These are phyloP conservation scores for Gautieria morchelliformis DNA, from an alignment of 768 basidiomycete species.

Conservation along the genomic window DNA sequence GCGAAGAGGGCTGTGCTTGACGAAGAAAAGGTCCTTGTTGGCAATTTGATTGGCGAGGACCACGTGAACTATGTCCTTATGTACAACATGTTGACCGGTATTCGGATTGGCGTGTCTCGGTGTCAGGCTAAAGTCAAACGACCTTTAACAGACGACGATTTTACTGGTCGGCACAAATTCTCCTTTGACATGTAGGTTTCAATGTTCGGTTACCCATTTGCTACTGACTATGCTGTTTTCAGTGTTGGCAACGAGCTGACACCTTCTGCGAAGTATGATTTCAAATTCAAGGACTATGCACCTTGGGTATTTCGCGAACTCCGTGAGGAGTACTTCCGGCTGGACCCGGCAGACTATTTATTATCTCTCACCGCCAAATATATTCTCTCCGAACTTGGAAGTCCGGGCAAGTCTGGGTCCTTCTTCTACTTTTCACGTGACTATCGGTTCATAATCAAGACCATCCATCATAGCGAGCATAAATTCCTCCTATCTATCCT, in stretches of 20 bases:
- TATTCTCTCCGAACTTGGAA: conserved; percentile 95
- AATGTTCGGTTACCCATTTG: not conserved
- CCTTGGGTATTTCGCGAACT: conserved; percentile 96
- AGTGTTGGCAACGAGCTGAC: conserved; percentile 97
- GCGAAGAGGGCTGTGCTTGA: conserved; percentile 21
- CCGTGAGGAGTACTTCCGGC: conserved; percentile 87
- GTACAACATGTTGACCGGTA: conserved; percentile 99
- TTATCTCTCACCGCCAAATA: conserved; percentile 95
- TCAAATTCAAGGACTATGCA: conserved; percentile 99
- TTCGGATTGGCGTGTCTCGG: conserved; percentile 89
- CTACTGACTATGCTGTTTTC: conserved; percentile 6
- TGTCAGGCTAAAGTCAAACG: conserved; percentile 94
- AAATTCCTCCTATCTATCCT: conserved; percentile 85
- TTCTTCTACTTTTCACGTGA: conserved; percentile 99
- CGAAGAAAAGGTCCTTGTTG: conserved; percentile 62
- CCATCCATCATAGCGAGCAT: conserved; percentile 90
- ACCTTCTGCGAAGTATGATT: conserved; percentile 96
- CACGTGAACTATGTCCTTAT: conserved; percentile 98
- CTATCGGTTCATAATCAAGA: conserved; percentile 99
- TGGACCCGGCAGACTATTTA: conserved; percentile 96
- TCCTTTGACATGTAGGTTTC: conserved; percentile 89
- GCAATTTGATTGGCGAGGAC: conserved; percentile 95
- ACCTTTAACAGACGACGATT: conserved; percentile 78
- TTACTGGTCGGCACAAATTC: conserved; percentile 82
- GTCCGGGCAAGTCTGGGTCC: conserved; percentile 95